These are phyloP conservation scores for Hsuehochloa calcarea DNA, from an alignment of 176 grass and related monocot genomes.

Conservation along the genomic window DNA sequence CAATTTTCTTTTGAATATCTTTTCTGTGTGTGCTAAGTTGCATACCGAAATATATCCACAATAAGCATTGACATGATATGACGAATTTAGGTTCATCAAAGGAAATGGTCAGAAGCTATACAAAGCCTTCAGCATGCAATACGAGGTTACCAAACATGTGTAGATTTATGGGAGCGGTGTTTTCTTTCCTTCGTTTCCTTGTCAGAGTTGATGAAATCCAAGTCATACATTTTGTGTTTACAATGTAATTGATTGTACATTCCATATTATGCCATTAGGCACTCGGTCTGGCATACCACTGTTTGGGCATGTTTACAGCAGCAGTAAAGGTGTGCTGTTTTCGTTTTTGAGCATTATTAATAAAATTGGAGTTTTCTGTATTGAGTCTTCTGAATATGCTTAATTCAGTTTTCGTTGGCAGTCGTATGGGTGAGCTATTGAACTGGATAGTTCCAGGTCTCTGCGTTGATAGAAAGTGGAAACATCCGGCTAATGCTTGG, in stretches of 20 bases:
- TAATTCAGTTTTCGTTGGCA: constrained; percentile 47
- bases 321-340: constrained; percentile 74
- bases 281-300: constrained; percentile 91
- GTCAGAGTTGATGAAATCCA: constrained; percentile 22
- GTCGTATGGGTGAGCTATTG: constrained; percentile 93
- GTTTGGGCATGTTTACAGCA: constrained; percentile 96
- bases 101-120: constrained; percentile 85
- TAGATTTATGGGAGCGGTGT: constrained; percentile 94
- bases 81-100: constrained; percentile 79
- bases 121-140: constrained; percentile 91
- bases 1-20: constrained; percentile 26
- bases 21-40: neutral
- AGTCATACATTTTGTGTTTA: constrained; percentile 12
- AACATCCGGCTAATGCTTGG: constrained; percentile 89
- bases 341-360: constrained; percentile 25
- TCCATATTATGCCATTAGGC: constrained; percentile 54
- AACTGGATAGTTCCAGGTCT: constrained; percentile 77
- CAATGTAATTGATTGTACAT: constrained; percentile 29
- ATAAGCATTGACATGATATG: constrained; percentile 26
- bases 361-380: neutral
- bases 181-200: constrained; percentile 7
- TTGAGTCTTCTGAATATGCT: constrained; percentile 39
- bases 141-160: constrained; percentile 67
- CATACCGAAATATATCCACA: neutral
- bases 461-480: constrained; percentile 90